Evolutionary conservation across 2,329 filamentous ascomycete genomes (phyloP).

Genomic region (Exutisphaerella laricina): DNA sequence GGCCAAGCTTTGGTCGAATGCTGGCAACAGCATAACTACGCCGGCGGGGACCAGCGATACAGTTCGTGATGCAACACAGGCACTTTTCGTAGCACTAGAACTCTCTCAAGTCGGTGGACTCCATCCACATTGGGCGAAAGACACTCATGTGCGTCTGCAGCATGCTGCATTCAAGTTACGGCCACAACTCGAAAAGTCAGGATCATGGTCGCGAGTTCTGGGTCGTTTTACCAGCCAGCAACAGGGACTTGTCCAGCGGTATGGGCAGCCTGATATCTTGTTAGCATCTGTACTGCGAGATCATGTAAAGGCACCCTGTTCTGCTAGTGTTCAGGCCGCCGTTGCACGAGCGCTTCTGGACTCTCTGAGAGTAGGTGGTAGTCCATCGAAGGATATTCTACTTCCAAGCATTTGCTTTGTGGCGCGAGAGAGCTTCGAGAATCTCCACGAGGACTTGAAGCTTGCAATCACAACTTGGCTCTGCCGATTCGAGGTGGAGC

Average conservation of each 20-base stretch:
- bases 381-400: constrained; percentile 14
- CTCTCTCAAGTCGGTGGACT: constrained; percentile 19
- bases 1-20: constrained; percentile 35
- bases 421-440: constrained; percentile 13
- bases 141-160: constrained; percentile 22
- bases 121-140: constrained; percentile 19
- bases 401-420: constrained; percentile 13
- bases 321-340: constrained; percentile 12
- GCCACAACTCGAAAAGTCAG: constrained; percentile 13
- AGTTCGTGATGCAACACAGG: constrained; percentile 17
- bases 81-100: constrained; percentile 26
- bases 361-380: constrained; percentile 8
- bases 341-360: constrained; percentile 17
- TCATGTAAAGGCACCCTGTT: constrained; percentile 1
- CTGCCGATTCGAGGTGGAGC: constrained; percentile 15
- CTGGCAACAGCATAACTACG: constrained; percentile 38
- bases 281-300: too few species aligned
- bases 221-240: constrained; percentile 4
- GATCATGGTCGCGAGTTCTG: constrained; percentile 21
- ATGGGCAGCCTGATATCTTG: too few species aligned
- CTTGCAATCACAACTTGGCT: constrained; percentile 24
- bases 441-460: constrained; percentile 24
- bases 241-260: background rate
- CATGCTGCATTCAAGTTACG: constrained; percentile 8
- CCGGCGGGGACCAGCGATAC: constrained; percentile 36